phyloP scores from a whole-genome alignment of 2,329 filamentous ascomycete species.

The Aspergillus neoniger region DNA sequence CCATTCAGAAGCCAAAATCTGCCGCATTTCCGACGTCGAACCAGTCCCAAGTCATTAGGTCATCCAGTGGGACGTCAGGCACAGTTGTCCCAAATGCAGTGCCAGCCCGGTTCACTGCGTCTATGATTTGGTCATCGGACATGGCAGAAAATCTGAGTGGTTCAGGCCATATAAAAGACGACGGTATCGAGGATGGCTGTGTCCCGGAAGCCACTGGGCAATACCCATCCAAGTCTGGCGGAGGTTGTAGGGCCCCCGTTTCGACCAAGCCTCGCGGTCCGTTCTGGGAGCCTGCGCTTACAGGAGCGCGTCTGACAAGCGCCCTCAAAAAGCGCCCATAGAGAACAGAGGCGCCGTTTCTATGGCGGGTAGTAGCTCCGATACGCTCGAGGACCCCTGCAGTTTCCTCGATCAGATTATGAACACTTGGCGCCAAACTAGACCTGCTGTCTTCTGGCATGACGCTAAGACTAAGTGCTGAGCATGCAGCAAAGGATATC shows the following conservation, averaged over 20 bases:
- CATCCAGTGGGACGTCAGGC: slow-evolving; percentile 60
- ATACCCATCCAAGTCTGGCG: slow-evolving; percentile 20
- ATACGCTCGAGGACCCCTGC: slow-evolving; percentile 70
- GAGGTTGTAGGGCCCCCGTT: slow-evolving; percentile 17
- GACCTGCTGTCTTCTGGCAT: slow-evolving; percentile 58
- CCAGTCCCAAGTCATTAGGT: slow-evolving; percentile 61
- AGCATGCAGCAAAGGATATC: slow-evolving; percentile 74
- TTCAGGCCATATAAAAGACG: slow-evolving; percentile 48
- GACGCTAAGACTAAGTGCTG: slow-evolving; percentile 65
- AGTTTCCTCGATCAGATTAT: slow-evolving; percentile 67
- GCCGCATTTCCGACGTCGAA: slow-evolving; percentile 45
- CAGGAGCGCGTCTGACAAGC: slow-evolving; percentile 43
- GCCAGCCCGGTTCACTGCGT: slow-evolving; percentile 65
- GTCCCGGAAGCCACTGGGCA: slow-evolving; percentile 24
- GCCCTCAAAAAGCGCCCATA: slow-evolving; percentile 60
- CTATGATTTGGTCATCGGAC: slow-evolving; percentile 69
- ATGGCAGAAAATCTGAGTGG: slow-evolving; percentile 66
- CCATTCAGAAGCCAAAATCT: slow-evolving; percentile 31
- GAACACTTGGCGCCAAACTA: slow-evolving; percentile 63
- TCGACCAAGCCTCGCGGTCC: slow-evolving; percentile 15
- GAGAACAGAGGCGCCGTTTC: slow-evolving; percentile 65
- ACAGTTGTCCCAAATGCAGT: slow-evolving; percentile 60
- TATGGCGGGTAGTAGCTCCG: slow-evolving; percentile 64
- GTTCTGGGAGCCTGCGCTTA: slow-evolving; percentile 20
- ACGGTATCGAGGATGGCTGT: slow-evolving; percentile 29